Evolutionary conservation across 805 yeast species (phyloP).

Genomic region (Metschnikowia reukaufii): DNA sequence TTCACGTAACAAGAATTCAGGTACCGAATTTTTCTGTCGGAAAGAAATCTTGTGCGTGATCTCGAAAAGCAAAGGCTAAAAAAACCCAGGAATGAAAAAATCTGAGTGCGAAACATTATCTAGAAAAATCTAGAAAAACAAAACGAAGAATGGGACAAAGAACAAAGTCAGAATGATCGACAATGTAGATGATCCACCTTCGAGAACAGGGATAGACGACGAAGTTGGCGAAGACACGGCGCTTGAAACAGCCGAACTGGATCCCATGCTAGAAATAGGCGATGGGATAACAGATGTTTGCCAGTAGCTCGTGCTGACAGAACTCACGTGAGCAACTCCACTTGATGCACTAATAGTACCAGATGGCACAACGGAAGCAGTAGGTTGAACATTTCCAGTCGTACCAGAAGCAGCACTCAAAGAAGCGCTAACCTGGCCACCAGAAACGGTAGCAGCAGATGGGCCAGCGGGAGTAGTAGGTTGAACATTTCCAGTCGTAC

Average conservation of each 20-base stretch:
- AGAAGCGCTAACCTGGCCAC: not conserved
- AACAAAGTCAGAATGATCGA: not conserved
- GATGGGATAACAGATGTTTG: not conserved
- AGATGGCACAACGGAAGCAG: not conserved
- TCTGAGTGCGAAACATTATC: not conserved
- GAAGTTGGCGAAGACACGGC: not conserved
- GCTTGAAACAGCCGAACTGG: not conserved
- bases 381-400: not conserved
- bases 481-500: not conserved
- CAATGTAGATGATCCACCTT: not conserved
- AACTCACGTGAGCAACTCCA: not conserved
- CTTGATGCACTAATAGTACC: not conserved
- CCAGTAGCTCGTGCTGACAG: not conserved
- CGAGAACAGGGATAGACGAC: not conserved
- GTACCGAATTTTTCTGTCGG: too few species aligned
- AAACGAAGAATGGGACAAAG: not conserved
- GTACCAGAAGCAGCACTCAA: too few species aligned
- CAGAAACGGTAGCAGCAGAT: not conserved
- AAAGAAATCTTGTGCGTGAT: too few species aligned
- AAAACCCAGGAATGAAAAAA: too few species aligned
- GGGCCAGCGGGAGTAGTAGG: not conserved
- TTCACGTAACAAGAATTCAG: too few species aligned
- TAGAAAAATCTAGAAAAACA: not conserved
- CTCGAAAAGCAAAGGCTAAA: not conserved
- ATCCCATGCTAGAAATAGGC: not conserved